These are phyloP conservation scores for Penicillium ucsense DNA, from an alignment of 495 filamentous ascomycete species.

Conservation along the genomic window DNA sequence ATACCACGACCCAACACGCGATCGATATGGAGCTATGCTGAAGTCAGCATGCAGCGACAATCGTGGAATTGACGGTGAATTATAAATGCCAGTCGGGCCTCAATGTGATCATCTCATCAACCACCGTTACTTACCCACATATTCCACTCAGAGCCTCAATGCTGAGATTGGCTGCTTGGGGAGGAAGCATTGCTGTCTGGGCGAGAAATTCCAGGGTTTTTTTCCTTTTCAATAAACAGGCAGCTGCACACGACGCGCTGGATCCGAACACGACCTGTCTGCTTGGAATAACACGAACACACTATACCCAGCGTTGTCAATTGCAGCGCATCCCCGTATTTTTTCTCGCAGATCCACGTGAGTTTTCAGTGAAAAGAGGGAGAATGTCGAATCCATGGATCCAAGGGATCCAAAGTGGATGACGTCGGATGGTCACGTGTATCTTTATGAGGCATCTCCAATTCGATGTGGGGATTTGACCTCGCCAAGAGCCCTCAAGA, in stretches of 20 bases:
- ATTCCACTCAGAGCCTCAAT: constrained; percentile 85
- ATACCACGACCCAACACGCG: constrained; percentile 96
- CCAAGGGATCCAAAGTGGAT: constrained; percentile 4
- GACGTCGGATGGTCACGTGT: constrained; percentile 22
- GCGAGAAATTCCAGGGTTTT: constrained; percentile 2
- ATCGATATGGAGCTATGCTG: constrained; percentile 77
- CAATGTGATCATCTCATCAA: background rate
- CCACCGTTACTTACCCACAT: constrained; percentile 50
- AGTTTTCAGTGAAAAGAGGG: constrained; percentile 5
- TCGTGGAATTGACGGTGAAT: no score
- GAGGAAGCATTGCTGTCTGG: constrained; percentile 52
- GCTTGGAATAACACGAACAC: background rate
- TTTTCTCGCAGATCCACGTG: background rate
- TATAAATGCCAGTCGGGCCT: no score
- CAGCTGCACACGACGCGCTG: no score
- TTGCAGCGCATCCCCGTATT: background rate
- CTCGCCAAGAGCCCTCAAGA: no score
- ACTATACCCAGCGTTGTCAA: background rate
- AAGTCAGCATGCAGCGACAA: background rate
- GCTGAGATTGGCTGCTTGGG: constrained; percentile 57
- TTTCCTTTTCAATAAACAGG: no score
- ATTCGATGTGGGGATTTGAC: no score
- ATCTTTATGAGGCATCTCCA: background rate
- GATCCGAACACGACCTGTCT: no score
- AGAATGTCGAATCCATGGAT: constrained; percentile 8